Percentiles rank a stretch among this genome's conserved stretches.
Evolutionary conservation across 2,329 filamentous ascomycete species (phyloP).

Genomic region (Parasarocladium wereldwijsianum): DNA sequence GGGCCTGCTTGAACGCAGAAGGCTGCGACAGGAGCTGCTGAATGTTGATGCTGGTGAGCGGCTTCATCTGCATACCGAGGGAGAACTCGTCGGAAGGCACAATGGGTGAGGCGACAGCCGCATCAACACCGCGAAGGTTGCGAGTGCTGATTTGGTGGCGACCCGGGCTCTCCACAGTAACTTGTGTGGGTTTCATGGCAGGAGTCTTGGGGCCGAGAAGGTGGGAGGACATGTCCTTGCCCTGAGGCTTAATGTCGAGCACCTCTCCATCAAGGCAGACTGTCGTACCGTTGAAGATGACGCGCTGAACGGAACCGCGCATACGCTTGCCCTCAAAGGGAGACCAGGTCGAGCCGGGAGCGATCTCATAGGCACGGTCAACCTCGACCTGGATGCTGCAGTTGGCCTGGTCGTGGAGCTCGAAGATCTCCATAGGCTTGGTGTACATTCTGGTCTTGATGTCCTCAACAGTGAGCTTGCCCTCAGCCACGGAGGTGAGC

Average conservation of each 20-base stretch:
- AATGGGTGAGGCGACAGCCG: constrained; percentile 9
- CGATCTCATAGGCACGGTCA: constrained; percentile 52
- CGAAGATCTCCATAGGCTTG: constrained; percentile 69
- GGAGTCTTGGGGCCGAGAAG: constrained; percentile 41
- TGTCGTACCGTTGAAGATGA: constrained; percentile 61
- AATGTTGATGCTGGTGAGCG: constrained; percentile 44
- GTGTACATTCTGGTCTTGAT: constrained; percentile 57
- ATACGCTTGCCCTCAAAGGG: constrained; percentile 57
- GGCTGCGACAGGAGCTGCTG: constrained; percentile 55
- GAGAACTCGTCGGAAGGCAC: constrained; percentile 28
- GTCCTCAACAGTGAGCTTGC: constrained; percentile 59
- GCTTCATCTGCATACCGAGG: constrained; percentile 30
- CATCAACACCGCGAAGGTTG: constrained; percentile 16
- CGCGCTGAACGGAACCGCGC: constrained; percentile 56
- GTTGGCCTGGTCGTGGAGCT: constrained; percentile 65
- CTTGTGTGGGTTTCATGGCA: constrained; percentile 34
- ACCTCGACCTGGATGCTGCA: constrained; percentile 63
- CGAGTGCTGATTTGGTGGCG: constrained; percentile 16
- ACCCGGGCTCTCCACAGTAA: constrained; percentile 18
- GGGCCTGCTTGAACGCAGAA: constrained; percentile 77
- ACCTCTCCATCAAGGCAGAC: constrained; percentile 57
- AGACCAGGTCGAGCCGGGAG: constrained; percentile 40
- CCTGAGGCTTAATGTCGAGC: constrained; percentile 39
- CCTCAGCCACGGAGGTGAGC: constrained; percentile 61
- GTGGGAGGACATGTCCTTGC: constrained; percentile 65